Evolutionary conservation across 2,329 filamentous ascomycete genomes (phyloP), one percentile per base, ranked within the genome.

Genomic region (Diaporthe sp.): DNA sequence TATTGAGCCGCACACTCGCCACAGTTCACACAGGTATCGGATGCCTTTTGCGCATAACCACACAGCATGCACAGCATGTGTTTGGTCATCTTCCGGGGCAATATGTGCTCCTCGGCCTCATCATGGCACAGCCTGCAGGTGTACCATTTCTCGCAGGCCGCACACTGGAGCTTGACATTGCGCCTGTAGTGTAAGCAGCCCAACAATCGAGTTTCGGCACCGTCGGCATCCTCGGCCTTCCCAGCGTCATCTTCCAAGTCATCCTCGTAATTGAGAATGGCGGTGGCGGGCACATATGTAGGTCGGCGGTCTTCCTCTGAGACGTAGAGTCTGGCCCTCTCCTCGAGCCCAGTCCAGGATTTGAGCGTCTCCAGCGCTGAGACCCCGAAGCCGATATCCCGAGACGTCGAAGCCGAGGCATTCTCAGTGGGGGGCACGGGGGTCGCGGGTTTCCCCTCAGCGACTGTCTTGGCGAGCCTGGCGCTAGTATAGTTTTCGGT

Each of bases 61-160:
- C 97, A 99, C 37, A 95, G 88, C 97, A 99, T 99, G 83, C 97
- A 99, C 8, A 99, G 89, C 97, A 99, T 99, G 79, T 98, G 93
- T 82, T 93, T 93, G 10, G 96, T 99, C 78, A 94, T 93, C 78
- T 92, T 92, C 69, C 97, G 91, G 78, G 96, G 91, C 73, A 99
- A 86, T 75, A 86, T 88, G 82, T 98, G 95, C 78, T 94, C 92
- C 79, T 98, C 94, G 12, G 86, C 89, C 65, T 92, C 90, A 81
- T 99, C 95, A 81, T 99, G 97, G 81, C 97, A 99, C 81, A 98
- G 93, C 25, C 97, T 93, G 82, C 97, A 99, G 0, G 96, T 94
- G 80, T 98, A 97, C 97, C 97, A 99, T 79, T 90, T 92, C 78
- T 93, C 91, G 84, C 97, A 99, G 35, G 94, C 93, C 77, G 91